Evolutionary conservation across 176 grass and related monocot species (phyloP).

Genomic region (Panicum miliaceum): DNA sequence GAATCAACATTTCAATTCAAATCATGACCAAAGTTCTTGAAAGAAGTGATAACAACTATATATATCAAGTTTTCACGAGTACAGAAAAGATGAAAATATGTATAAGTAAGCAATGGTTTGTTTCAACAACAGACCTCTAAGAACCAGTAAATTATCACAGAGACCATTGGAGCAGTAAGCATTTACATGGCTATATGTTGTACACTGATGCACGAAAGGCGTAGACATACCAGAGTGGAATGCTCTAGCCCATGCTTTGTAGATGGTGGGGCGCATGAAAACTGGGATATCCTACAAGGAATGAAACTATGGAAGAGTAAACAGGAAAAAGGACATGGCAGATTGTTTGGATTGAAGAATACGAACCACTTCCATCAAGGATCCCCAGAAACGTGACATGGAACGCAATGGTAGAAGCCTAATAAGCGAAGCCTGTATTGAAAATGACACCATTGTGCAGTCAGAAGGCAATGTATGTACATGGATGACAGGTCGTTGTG

Average conservation of each 20-base stretch:
- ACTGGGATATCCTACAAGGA: constrained; percentile 66
- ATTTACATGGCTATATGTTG: neutral
- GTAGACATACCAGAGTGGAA: constrained; percentile 68
- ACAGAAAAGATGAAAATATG: neutral
- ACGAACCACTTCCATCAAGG: constrained; percentile 79
- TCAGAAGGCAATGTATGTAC: neutral
- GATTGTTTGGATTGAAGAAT: neutral
- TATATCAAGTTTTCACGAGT: constrained; percentile 8
- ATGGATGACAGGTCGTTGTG: neutral
- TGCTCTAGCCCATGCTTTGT: constrained; percentile 78
- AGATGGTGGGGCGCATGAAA: constrained; percentile 57
- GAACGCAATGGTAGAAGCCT: constrained; percentile 81
- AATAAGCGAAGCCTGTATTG: constrained; percentile 69
- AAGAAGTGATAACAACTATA: constrained; percentile 14
- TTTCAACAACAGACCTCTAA: neutral
- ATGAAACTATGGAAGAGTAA: neutral
- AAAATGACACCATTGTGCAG: constrained; percentile 11
- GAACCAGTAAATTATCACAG: neutral
- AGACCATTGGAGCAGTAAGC: neutral
- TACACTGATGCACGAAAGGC: neutral
- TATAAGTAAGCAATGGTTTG: neutral
- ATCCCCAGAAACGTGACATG: constrained; percentile 82
- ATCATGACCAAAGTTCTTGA: neutral
- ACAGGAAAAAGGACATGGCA: neutral
- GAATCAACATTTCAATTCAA: neutral